Base-by-base conservation (phyloP, 2,329 filamentous ascomycete species). In the Rugonectria rugulosa region DNA sequence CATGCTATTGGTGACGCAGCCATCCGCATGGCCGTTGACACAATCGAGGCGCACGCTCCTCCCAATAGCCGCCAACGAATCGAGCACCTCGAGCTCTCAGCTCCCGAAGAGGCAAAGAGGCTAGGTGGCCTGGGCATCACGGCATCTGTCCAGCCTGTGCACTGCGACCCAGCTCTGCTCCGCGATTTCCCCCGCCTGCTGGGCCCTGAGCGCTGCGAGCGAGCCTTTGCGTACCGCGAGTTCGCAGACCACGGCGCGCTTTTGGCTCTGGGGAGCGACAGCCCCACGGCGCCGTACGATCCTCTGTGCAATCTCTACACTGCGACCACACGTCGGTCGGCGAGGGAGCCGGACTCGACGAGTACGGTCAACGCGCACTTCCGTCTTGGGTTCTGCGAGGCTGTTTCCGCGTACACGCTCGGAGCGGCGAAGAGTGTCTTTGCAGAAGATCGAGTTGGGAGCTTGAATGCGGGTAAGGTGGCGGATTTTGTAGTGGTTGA, bases 191-290 rank as follows among this genome's bases (percentile, higher is more conserved):
- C 56, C 8, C 40, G 50, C 5, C 73, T 87, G 12, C 70, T 87
- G 3, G 84, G 84, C 0, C 60, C 65, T 20, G 71, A 81, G 31
- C 76, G 83, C 5, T 80, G 82, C 66, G 74, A 72, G 47, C 76
- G 84, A 20, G 83, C 83, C 0, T 87, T 87, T 63, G 82, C 84
- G 1, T 86, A 87, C 70, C 76, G 77, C 27, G 83, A 86, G 46
- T 85, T 87, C 12, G 74, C 75, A 10, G 78, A 81, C 48, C 70
- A 73, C 10, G 82, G 81, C 4, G 80, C 82, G 0, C 65, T 71
- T 5, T 69, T 86, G 1, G 81, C 83, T 0, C 73, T 86, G 14
- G 83, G 83, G 0, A 79, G 77, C 12, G 83, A 86, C 61, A 76
- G 79, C 1, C 83, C 83, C 0, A 85, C 82, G 1, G 82, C 83